Base-by-base conservation (phyloP, 768 basidiomycete species). In the Xerocomus brunneocitrinus region DNA sequence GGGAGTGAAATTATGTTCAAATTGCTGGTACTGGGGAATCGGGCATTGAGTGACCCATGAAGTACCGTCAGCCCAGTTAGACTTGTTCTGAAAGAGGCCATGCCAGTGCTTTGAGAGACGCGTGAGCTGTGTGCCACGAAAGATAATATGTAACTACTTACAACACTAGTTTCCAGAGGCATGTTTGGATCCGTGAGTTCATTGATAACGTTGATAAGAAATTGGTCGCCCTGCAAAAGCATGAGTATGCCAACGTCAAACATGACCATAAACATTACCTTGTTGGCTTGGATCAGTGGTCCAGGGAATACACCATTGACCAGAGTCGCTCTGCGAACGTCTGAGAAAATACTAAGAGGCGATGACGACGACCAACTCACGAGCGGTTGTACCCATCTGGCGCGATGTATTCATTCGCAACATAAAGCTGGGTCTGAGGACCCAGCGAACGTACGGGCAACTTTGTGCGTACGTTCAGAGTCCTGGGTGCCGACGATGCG, bases 341-440 rank as follows among this genome's bases (percentile, higher is more conserved):
- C 13, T 50, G 42, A 12, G 4, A 46, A 8, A 3, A 5, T 8
- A 19, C 19, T 19, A 22, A 32, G 31, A 53, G 19, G 10, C 5
- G 16, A 40, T 5, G 31, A 35, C 24, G 0, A 24, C 36, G 10
- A 25, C 9, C 19, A 13, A 59, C 59, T 54, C n/a, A 76, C 75
- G 72, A 71, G 54, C 67, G 53, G 71, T 56, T 67, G 54, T 71
- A 80, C 36, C 80, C 79, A 68, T 81, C 81, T 5, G 81, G 80
- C 5, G 75, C 56, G 36, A 80, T 72, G 31, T 54, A 28, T 9
- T 58, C 54, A 56, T 79, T 80, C 5, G 61, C 65, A 34, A 81
- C 65, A 41, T 58, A 49, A n/a, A 76, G 52, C 30, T 66, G 54
- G 13, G 38, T 43, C 16, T 52, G 54, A 31, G 69, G 57, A 31